Evolutionary conservation across 2,329 filamentous ascomycete species (phyloP).

Genomic region (Aspergillus fijiensis): DNA sequence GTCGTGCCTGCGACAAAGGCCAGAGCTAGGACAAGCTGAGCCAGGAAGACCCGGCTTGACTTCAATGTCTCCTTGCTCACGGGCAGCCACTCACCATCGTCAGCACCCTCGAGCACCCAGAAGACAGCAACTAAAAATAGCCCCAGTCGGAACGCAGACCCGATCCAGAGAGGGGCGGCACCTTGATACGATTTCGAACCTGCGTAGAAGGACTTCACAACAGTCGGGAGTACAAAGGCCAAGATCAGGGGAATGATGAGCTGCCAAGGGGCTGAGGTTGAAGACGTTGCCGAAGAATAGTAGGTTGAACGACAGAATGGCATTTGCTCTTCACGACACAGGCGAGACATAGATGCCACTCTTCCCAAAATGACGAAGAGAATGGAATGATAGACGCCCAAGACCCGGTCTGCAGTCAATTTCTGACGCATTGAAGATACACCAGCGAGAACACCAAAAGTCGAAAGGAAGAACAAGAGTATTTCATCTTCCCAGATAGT

Average conservation of each 20-base stretch:
- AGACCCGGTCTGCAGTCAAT: constrained; percentile 63
- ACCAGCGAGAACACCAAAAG: constrained; percentile 76
- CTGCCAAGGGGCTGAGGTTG: constrained; percentile 90
- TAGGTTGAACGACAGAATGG: constrained; percentile 94
- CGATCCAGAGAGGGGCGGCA: constrained; percentile 80
- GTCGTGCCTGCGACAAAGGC: constrained; percentile 80
- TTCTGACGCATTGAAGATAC: constrained; percentile 73
- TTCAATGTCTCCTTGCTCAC: constrained; percentile 66
- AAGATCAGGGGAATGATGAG: constrained; percentile 75
- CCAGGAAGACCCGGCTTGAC: constrained; percentile 70
- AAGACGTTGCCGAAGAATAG: constrained; percentile 87
- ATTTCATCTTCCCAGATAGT: constrained; percentile 99
- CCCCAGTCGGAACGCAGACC: constrained; percentile 72
- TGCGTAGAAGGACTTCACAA: constrained; percentile 79
- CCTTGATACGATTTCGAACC: constrained; percentile 87
- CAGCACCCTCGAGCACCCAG: constrained; percentile 86
- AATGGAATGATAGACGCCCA: constrained; percentile 81
- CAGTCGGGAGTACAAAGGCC: constrained; percentile 67
- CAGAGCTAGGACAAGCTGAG: constrained; percentile 76
- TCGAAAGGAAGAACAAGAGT: constrained; percentile 83
- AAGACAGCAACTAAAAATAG: constrained; percentile 75
- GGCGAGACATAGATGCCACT: constrained; percentile 79
- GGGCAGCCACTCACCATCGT: constrained; percentile 76
- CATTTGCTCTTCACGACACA: constrained; percentile 98
- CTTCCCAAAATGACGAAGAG: constrained; percentile 78